Conservation (phyloP, 768 basidiomycete species). For the Mycena polygramma region DNA sequence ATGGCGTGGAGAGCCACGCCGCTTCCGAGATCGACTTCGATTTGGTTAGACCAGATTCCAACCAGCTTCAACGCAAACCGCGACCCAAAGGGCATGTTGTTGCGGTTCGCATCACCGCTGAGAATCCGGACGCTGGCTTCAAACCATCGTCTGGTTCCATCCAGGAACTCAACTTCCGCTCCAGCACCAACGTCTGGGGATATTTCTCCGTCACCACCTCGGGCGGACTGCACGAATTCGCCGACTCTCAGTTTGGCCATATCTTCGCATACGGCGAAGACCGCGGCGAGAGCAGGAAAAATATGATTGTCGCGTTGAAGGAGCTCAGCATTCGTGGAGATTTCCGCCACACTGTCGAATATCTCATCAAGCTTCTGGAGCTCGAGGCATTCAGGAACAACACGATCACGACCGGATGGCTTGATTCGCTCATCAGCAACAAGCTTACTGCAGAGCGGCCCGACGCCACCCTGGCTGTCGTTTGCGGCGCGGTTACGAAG, state of each 20-base stretch:
- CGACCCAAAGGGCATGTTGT: constrained; percentile 98
- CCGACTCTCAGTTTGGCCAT: constrained; percentile 99
- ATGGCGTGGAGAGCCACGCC: constrained; percentile 92
- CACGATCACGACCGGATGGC: constrained; percentile 98
- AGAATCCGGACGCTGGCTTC: constrained; percentile 99
- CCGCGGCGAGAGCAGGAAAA: constrained; percentile 94
- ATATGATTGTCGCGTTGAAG: constrained; percentile 99
- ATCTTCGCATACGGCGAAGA: constrained; percentile 99
- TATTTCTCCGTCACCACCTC: constrained; percentile 98
- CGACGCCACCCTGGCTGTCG: constrained; percentile 91
- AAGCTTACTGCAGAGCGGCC: constrained; percentile 98
- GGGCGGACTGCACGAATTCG: constrained; percentile 98
- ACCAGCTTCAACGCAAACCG: constrained; percentile 92
- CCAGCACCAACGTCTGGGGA: constrained; percentile 99
- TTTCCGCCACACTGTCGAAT: constrained; percentile 98
- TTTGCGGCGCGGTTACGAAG: constrained; percentile 97
- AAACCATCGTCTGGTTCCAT: constrained; percentile 98
- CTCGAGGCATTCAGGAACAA: constrained; percentile 97
- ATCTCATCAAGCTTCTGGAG: constrained; percentile 97
- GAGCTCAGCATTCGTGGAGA: constrained; percentile 99
- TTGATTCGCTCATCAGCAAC: constrained; percentile 96
- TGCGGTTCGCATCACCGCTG: constrained; percentile 98
- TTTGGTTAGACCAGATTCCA: constrained; percentile 89
- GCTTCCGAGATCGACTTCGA: constrained; percentile 97
- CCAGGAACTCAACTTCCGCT: constrained; percentile 99